phyloP scores from a whole-genome alignment of 139 green algal species.

The Parachlorella kessleri region DNA sequence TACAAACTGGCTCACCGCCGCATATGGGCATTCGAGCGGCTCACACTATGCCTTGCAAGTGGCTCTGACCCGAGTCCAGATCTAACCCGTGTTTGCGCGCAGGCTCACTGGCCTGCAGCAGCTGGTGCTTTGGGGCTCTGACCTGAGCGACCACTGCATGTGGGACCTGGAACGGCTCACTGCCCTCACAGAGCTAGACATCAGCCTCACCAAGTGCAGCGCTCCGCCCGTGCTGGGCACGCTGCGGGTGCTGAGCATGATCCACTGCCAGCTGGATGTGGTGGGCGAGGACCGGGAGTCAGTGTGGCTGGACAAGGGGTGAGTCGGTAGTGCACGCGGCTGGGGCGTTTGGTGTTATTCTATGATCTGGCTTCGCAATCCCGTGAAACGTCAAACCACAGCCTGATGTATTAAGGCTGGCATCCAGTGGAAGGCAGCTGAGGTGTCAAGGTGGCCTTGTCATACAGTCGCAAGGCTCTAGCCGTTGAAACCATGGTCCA shows the following conservation, averaged over 20 bases:
- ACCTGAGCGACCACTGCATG: slow-evolving; percentile 5
- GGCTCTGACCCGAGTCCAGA: no score
- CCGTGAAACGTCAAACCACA: no score
- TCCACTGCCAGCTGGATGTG: slow-evolving; percentile 7
- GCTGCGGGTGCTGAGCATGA: slow-evolving; percentile 3
- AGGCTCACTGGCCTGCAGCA: background rate
- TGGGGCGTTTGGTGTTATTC: background rate
- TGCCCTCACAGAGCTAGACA: slow-evolving; percentile 4
- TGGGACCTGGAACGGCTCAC: background rate
- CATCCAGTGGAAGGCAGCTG: no score
- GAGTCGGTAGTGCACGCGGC: background rate
- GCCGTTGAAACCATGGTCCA: no score
- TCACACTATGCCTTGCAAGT: no score
- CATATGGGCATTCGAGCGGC: no score
- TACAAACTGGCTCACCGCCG: no score
- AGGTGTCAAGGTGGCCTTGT: no score
- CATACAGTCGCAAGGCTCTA: no score
- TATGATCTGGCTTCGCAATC: no score
- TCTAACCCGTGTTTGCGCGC: no score
- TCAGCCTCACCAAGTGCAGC: slow-evolving; percentile 2
- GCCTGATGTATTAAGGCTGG: no score
- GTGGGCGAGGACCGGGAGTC: background rate
- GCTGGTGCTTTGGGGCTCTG: background rate
- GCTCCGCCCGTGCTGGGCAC: background rate
- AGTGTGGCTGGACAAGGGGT: slow-evolving; percentile 14